phyloP scores from a whole-genome alignment of 148 eudicot genomes.

The Vaccinium corymbosum region DNA sequence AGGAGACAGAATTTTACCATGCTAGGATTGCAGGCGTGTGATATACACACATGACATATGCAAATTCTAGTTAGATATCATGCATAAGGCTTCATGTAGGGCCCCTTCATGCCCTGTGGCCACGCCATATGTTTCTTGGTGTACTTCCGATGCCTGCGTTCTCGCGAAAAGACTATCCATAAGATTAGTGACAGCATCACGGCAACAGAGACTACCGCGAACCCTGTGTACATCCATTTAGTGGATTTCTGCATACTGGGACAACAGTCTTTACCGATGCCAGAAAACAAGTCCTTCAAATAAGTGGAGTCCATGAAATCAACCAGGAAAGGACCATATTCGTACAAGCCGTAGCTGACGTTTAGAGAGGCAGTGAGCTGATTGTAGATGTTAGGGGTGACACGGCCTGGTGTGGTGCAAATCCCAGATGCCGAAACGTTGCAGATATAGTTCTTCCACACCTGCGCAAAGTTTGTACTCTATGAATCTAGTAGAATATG shows the following conservation, averaged over 20 bases:
- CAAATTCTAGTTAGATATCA: not conserved
- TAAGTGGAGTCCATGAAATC: slow-evolving; percentile 34
- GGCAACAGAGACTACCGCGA: slow-evolving; percentile 20
- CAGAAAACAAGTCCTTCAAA: slow-evolving; percentile 19
- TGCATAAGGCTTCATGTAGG: not conserved
- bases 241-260: slow-evolving; percentile 26
- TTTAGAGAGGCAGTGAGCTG: slow-evolving; percentile 14
- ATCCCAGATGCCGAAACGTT: slow-evolving; percentile 23
- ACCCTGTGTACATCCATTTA: slow-evolving; percentile 30
- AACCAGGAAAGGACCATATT: slow-evolving; percentile 32
- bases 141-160: slow-evolving; percentile 26
- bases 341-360: slow-evolving; percentile 23
- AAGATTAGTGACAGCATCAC: slow-evolving; percentile 35
- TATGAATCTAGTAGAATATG: not conserved
- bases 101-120: not conserved
- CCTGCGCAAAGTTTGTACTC: slow-evolving; percentile 19
- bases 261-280: slow-evolving; percentile 26
- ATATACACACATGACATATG: not conserved
- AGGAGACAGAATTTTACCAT: not conserved
- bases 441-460: slow-evolving; percentile 28
- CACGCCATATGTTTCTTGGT: slow-evolving; percentile 20
- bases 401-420: slow-evolving; percentile 30
- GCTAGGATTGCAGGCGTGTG: not conserved
- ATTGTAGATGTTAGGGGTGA: slow-evolving; percentile 25
- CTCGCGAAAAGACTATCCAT: slow-evolving; percentile 35